Percentiles rank a stretch among this genome's conserved stretches.
phyloP scores from a whole-genome alignment of 1,284 basidiomycete species.

The Paramarasmius palmivorus region DNA sequence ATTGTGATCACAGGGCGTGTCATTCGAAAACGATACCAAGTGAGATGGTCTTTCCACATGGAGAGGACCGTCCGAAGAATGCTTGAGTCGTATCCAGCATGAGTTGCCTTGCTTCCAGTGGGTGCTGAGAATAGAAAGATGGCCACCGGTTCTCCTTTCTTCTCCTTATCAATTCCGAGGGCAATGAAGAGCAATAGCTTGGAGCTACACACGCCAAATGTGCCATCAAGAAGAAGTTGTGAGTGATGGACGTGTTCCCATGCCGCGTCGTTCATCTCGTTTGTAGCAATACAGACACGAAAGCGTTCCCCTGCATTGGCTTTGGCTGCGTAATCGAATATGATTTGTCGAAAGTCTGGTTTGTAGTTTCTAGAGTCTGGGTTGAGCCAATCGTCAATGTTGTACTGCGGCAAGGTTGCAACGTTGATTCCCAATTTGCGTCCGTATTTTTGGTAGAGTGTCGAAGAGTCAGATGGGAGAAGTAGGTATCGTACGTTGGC shows the following conservation, averaged over 20 bases:
- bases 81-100: slow-evolving; percentile 33
- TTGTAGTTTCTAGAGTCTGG: background rate
- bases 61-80: slow-evolving; percentile 30
- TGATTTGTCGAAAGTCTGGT: slow-evolving; percentile 8
- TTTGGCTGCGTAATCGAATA: slow-evolving; percentile 28
- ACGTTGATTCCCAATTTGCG: background rate
- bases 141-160: slow-evolving; percentile 30
- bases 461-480: background rate
- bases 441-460: slow-evolving; percentile 2
- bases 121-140: slow-evolving; percentile 39
- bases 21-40: background rate
- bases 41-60: slow-evolving; percentile 21
- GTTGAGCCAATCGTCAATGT: slow-evolving; percentile 9
- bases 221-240: slow-evolving; percentile 38
- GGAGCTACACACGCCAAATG: slow-evolving; percentile 34
- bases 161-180: slow-evolving; percentile 30
- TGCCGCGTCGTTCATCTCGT: slow-evolving; percentile 33
- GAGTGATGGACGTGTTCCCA: slow-evolving; percentile 31
- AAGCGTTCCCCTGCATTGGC: slow-evolving; percentile 21
- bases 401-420: background rate
- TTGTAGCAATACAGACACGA: slow-evolving; percentile 25
- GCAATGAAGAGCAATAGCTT: slow-evolving; percentile 36
- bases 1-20: background rate
- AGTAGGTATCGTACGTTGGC: slow-evolving; percentile 1
- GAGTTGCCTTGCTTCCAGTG: slow-evolving; percentile 27